These are phyloP conservation scores for Citrus sinensis DNA, from an alignment of 345 rosid genomes.

Conservation along the genomic window DVS_A1.0 CM039163.1:14127501-14128000, in stretches of 20 bases:
- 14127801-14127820: constrained; percentile 29
- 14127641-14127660: no score
- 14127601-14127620: no score
- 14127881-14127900: neutral
- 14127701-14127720: no score
- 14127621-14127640: no score
- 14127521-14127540: no score
- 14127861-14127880: no score
- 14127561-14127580: no score
- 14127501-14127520: neutral
- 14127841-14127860: neutral
- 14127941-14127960: constrained; percentile 36
- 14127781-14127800: no score
- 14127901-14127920: constrained; percentile 31
- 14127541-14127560: no score
- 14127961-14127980: constrained; percentile 36
- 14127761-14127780: constrained; percentile 33
- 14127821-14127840: constrained; percentile 46
- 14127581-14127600: no score
- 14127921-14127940: constrained; percentile 35
- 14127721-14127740: neutral
- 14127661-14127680: no score
- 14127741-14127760: constrained; percentile 19
- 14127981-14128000: constrained; percentile 32
- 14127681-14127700: no score